Conservation (phyloP, 106 monocot genomes). For the Hemerocallis citrina region DNA sequence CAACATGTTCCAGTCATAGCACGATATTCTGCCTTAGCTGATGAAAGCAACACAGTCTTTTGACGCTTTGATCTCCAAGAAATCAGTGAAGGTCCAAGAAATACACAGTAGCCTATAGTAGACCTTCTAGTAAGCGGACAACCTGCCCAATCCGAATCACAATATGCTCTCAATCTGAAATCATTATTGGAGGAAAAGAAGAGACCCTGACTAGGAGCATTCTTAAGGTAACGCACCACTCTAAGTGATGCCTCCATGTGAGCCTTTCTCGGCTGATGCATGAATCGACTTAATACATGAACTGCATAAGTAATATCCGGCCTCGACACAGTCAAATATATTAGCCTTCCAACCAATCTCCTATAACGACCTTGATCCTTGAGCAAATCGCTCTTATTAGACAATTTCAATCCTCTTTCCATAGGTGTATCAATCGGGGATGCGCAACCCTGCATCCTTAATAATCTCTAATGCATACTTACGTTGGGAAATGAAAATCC, state of each 20-base stretch:
- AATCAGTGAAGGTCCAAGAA: background rate
- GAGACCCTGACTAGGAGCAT: background rate
- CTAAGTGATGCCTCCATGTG: background rate
- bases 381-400: background rate
- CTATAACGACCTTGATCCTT: no score
- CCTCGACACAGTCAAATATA: background rate
- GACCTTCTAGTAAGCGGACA: background rate
- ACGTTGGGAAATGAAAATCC: background rate
- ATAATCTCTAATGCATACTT: background rate
- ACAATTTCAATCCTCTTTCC: background rate
- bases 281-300: background rate
- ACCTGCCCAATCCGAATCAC: background rate
- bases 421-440: background rate
- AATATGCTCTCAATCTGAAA: background rate
- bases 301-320: background rate
- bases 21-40: background rate
- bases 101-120: background rate
- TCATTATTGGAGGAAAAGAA: background rate
- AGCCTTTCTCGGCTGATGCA: background rate
- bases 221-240: background rate
- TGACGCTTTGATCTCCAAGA: slow-evolving; percentile 3
- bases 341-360: slow-evolving; percentile 1
- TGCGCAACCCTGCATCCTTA: no score
- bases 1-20: background rate
- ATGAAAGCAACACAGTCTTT: background rate